These are phyloP conservation scores for Jacaranda copaia DNA, from an alignment of 257 asterid species.

Conservation along the genomic window DNA sequence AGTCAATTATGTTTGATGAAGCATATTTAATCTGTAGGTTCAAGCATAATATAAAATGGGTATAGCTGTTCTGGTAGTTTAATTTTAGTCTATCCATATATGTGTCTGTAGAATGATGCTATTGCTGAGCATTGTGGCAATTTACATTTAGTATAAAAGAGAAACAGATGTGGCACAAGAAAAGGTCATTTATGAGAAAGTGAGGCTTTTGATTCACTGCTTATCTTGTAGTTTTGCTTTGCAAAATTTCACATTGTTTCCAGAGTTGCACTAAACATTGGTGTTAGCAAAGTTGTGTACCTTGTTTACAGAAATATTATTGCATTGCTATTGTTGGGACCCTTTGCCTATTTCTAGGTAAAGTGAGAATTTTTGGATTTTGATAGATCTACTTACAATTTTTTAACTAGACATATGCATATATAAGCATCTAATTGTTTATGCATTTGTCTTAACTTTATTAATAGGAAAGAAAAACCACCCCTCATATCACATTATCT, in stretches of 20 bases:
- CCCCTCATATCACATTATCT: conserved; percentile 80
- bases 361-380: conserved; percentile 53
- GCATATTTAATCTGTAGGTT: no score
- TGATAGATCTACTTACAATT: no score
- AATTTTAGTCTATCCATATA: neutral
- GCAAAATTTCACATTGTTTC: conserved; percentile 92
- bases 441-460: neutral
- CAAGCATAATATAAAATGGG: no score
- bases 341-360: conserved; percentile 79
- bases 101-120: neutral
- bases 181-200: conserved; percentile 51
- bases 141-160: conserved; percentile 11
- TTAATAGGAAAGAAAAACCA: conserved; percentile 84
- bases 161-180: conserved; percentile 53
- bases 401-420: neutral
- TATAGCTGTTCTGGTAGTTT: no score
- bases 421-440: no score
- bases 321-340: conserved; percentile 73
- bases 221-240: conserved; percentile 74
- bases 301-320: conserved; percentile 83
- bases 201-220: conserved; percentile 68
- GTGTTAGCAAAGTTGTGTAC: conserved; percentile 88
- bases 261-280: conserved; percentile 83
- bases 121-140: no score
- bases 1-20: no score